Conservation (phyloP, 2,329 filamentous ascomycete species). For the Penicillium crustosum region DNA sequence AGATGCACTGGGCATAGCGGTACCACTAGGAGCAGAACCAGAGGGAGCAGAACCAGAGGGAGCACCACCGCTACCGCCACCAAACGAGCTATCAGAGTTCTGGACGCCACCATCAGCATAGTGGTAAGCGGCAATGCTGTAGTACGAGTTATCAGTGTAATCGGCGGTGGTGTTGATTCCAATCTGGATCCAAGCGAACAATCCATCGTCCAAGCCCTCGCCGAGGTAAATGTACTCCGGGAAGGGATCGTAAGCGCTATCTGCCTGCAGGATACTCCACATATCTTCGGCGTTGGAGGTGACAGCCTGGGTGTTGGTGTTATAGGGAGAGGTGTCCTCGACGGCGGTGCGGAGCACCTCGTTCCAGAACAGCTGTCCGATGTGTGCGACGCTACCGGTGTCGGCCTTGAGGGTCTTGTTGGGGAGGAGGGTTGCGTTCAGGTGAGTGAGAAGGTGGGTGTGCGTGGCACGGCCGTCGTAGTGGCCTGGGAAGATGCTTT, state of each 20-base stretch:
- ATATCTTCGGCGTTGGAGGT: constrained; percentile 48
- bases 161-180: constrained; percentile 46
- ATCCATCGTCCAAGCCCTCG: constrained; percentile 47
- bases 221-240: constrained; percentile 57
- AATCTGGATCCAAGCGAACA: constrained; percentile 53
- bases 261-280: constrained; percentile 42
- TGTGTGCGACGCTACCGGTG: constrained; percentile 47
- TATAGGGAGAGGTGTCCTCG: constrained; percentile 43
- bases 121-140: constrained; percentile 22
- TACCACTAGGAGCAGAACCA: constrained; percentile 9
- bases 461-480: constrained; percentile 50
- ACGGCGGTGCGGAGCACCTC: constrained; percentile 47
- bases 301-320: constrained; percentile 29
- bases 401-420: constrained; percentile 50
- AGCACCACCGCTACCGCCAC: constrained; percentile 1
- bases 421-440: constrained; percentile 36
- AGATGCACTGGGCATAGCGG: constrained; percentile 2
- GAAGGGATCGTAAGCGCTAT: constrained; percentile 52
- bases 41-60: not conserved
- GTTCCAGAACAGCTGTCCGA: constrained; percentile 54
- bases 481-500: constrained; percentile 51
- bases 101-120: constrained; percentile 20
- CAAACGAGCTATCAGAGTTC: constrained; percentile 10
- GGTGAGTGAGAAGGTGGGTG: constrained; percentile 52
- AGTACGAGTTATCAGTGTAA: constrained; percentile 23